phyloP scores from a whole-genome alignment of 2,329 filamentous ascomycete species.

The Botrytis tulipae region DNA sequence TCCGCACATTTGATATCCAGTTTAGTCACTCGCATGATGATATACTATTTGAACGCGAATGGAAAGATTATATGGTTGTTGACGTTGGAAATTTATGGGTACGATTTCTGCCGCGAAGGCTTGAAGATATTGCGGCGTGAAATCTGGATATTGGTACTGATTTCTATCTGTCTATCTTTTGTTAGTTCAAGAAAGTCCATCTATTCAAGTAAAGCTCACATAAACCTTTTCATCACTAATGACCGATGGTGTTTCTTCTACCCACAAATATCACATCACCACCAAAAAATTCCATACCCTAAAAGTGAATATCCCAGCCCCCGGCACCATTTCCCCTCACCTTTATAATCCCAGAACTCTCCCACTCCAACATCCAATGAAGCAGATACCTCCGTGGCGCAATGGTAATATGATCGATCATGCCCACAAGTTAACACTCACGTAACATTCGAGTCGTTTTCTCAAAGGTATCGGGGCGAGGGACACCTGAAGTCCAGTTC shows the following conservation, averaged over 20 bases:
- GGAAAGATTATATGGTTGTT: constrained; percentile 23
- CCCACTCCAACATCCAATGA: not conserved
- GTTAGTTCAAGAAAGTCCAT: not conserved
- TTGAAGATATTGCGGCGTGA: not conserved
- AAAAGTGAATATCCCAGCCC: not conserved
- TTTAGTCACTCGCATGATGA: constrained; percentile 23
- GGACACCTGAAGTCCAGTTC: not conserved
- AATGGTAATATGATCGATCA: not conserved
- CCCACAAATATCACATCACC: not conserved
- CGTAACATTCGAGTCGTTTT: not conserved
- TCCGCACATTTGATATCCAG: constrained; percentile 22
- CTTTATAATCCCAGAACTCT: not conserved
- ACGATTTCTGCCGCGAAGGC: constrained; percentile 5
- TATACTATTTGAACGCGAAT: constrained; percentile 18
- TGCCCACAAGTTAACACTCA: not conserved
- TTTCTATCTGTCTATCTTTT: not conserved
- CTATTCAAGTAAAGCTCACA: not conserved
- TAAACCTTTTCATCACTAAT: not conserved
- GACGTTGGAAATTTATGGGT: constrained; percentile 23
- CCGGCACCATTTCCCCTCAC: not conserved
- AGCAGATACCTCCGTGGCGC: not conserved
- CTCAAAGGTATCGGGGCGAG: not conserved
- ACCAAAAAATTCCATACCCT: not conserved
- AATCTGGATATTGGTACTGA: not conserved
- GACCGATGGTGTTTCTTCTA: not conserved